A percentile compares a stretch with the other conserved stretches of the same genome.
Conservation (phyloP, 805 yeast genomes). For the Hanseniaspora occidentalis region DNA sequence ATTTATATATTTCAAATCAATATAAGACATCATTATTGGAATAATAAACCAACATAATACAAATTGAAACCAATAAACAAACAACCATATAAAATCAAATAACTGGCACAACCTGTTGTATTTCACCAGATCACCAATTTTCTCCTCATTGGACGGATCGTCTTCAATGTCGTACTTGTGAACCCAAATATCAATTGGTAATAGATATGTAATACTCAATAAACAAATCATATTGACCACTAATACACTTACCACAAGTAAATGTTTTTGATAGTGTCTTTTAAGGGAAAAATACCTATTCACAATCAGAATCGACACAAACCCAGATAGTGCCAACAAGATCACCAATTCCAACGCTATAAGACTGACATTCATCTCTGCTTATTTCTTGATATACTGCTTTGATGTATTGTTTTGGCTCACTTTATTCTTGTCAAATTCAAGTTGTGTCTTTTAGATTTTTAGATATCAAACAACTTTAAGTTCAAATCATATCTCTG, state of each 20-base stretch:
- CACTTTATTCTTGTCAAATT: too few species aligned
- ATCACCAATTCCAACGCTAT: neutral
- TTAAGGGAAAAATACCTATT: conserved; percentile 20
- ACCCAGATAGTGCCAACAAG: neutral
- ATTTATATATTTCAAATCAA: conserved; percentile 16
- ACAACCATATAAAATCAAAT: conserved; percentile 14
- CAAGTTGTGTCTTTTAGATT: too few species aligned
- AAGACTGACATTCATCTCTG: neutral
- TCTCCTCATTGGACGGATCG: too few species aligned
- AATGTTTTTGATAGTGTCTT: conserved; percentile 16
- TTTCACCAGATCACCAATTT: neutral
- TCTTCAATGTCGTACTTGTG: neutral
- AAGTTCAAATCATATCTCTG: too few species aligned
- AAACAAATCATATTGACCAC: conserved; percentile 18
- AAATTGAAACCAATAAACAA: conserved; percentile 21
- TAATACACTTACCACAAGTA: conserved; percentile 13
- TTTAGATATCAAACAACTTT: too few species aligned
- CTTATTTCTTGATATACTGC: too few species aligned
- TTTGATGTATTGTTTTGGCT: too few species aligned
- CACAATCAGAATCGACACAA: conserved; percentile 7
- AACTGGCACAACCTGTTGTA: conserved; percentile 7
- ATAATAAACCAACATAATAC: conserved; percentile 21
- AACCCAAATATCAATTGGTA: conserved; percentile 18
- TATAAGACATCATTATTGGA: conserved; percentile 22
- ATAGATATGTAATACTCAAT: conserved; percentile 17